Evolutionary conservation across 192 early-diverging fungal genomes (phyloP).

Genomic region (Spizellomyces sp.): DNA sequence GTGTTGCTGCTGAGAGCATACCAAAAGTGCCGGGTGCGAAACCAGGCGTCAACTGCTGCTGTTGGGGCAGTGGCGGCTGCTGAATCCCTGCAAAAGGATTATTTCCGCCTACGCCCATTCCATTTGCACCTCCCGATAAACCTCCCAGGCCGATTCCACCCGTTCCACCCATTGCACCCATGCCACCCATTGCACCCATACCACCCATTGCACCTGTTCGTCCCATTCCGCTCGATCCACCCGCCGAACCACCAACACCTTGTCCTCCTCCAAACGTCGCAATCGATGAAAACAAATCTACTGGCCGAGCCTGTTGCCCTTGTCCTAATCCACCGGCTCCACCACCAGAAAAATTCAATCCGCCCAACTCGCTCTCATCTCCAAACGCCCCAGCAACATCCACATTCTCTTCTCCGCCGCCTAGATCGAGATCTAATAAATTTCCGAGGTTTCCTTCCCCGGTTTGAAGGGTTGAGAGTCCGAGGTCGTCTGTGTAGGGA

Average conservation of each 20-base stretch:
- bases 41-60: neutral
- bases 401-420: slow-evolving; percentile 11
- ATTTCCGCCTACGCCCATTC: slow-evolving; percentile 4
- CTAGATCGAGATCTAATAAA: slow-evolving; percentile 64
- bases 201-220: neutral
- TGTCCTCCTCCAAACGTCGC: slow-evolving; percentile 9
- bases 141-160: neutral
- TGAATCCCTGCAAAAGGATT: neutral
- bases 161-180: neutral
- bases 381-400: slow-evolving; percentile 36
- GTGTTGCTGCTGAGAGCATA: too few species aligned
- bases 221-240: neutral
- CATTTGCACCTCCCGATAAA: neutral
- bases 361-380: neutral
- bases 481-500: slow-evolving; percentile 11
- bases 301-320: neutral
- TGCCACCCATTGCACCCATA: neutral
- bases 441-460: slow-evolving; percentile 59
- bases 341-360: slow-evolving; percentile 13
- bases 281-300: too few species aligned
- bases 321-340: neutral
- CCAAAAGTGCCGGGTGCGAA: neutral
- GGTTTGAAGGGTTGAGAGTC: slow-evolving; percentile 26
- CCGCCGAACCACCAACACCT: neutral
- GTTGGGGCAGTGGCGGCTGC: neutral